phyloP scores from a whole-genome alignment of 2,329 filamentous ascomycete genomes.

The Epicoccum nigrum region DNA sequence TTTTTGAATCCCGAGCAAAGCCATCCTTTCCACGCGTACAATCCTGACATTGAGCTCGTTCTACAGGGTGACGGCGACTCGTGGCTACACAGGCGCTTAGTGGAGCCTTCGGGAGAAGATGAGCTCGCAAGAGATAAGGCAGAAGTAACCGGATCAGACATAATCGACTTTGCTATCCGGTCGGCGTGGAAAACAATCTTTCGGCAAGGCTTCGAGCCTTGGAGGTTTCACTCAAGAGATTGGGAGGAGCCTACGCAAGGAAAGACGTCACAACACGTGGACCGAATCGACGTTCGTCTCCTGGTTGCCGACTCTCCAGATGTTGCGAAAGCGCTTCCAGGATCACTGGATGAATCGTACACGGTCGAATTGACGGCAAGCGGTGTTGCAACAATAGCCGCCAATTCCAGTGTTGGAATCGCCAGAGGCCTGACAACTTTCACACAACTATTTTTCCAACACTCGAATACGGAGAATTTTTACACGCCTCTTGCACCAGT shows the following conservation, averaged over 20 bases:
- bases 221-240: slow-evolving; percentile 74
- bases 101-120: slow-evolving; percentile 10
- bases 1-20: slow-evolving; percentile 19
- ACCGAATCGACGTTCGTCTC: slow-evolving; percentile 67
- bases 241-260: slow-evolving; percentile 64
- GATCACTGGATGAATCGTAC: slow-evolving; percentile 78
- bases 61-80: slow-evolving; percentile 21
- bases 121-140: background rate
- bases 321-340: slow-evolving; percentile 66
- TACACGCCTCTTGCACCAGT: slow-evolving; percentile 78
- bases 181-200: slow-evolving; percentile 70
- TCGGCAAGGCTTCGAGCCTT: slow-evolving; percentile 72
- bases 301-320: slow-evolving; percentile 59
- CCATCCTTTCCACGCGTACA: slow-evolving; percentile 21
- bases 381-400: slow-evolving; percentile 68
- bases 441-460: slow-evolving; percentile 77
- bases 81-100: slow-evolving; percentile 20
- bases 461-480: slow-evolving; percentile 60
- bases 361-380: slow-evolving; percentile 63
- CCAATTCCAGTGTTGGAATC: slow-evolving; percentile 70
- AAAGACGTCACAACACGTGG: slow-evolving; percentile 58
- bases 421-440: slow-evolving; percentile 78
- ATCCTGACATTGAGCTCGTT: slow-evolving; percentile 25
- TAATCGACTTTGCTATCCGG: slow-evolving; percentile 55
- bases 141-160: slow-evolving; percentile 55